These are phyloP conservation scores for Kernera saxatilis DNA, from an alignment of 345 rosid species.

Conservation along the genomic window DNA sequence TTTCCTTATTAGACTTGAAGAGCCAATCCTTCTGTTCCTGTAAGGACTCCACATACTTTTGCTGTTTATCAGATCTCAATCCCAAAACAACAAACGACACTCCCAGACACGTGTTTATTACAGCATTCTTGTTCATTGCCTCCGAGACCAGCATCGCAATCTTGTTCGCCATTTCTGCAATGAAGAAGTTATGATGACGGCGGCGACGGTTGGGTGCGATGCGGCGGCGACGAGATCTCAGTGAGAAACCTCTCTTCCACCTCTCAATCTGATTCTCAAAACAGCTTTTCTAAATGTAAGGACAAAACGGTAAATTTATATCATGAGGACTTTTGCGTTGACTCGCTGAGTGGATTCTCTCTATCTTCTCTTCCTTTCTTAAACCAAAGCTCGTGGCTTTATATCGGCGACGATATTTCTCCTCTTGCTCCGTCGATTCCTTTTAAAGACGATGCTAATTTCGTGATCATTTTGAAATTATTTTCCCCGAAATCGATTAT, in stretches of 20 bases:
- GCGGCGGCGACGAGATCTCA: no score
- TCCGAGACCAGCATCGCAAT: conserved; percentile 32
- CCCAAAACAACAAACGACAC: conserved; percentile 48
- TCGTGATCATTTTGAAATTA: neutral
- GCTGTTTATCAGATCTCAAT: conserved; percentile 58
- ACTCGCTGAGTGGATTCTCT: neutral
- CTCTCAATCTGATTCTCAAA: no score
- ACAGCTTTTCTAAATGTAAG: no score
- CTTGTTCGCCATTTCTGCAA: conserved; percentile 39
- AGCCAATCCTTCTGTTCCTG: conserved; percentile 54
- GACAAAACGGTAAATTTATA: neutral
- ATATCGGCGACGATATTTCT: neutral
- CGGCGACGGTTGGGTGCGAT: no score
- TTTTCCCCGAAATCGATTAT: no score
- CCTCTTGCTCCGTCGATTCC: neutral
- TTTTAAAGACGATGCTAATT: neutral
- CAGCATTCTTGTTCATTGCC: conserved; percentile 55
- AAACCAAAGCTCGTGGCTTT: no score
- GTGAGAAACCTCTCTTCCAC: no score
- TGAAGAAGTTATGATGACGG: no score
- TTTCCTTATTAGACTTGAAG: conserved; percentile 45
- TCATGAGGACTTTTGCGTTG: neutral
- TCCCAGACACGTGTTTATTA: conserved; percentile 50
- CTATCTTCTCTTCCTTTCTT: neutral
- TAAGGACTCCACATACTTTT: conserved; percentile 51